Evolutionary conservation across 2,329 filamentous ascomycete genomes (phyloP), one percentile per base, ranked within the genome.

Genomic region (Pseudogymnoascus sp.): DNA sequence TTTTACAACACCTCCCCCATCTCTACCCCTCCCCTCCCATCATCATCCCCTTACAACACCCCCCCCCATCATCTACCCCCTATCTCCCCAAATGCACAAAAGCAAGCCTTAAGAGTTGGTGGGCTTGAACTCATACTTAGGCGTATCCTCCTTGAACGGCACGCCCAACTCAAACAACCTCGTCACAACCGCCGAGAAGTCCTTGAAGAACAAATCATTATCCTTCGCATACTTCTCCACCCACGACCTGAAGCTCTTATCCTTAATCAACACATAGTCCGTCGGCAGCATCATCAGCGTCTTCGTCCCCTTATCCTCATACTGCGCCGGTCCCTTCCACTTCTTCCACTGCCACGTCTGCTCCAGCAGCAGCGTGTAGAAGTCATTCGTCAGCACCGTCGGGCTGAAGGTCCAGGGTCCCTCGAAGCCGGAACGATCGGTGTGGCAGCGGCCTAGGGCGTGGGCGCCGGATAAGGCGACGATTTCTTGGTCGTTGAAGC

Each of bases 241-340:
- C 72, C 84, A 87, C 73, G 84, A 80, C 78, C 84, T 86, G 82
- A 97, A 95, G 69, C 81, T 81, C 84, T 93, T 93, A 79, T 97
- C 93, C 79, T 92, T 84, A 73, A 96, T 79, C 63, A 97, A 81
- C 63, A 88, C 89, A 78, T 95, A 86, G 73, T 99, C 93, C 68
- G 91, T 89, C 62, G 94, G 94, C 76, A 99, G 81, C 93, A 99
- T 97, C 94, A 99, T 97, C 71, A 97, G 80, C 44, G 83, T 82
- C 84, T 96, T 92, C 72, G 88, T 91, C 73, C 81, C 84, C 79
- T 90, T 89, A 79, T 97, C 92, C 79, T 96, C 87, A 75, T 88
- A 93, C 83, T 95, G 64, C 78, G 87, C 86, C 68, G 92, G 92
- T 28, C 94, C 93, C 71, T 92, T 85, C 93, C 91, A 96, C 83